phyloP scores from a whole-genome alignment of 192 early-diverging fungal genomes.

The Linderina pennispora region DNA sequence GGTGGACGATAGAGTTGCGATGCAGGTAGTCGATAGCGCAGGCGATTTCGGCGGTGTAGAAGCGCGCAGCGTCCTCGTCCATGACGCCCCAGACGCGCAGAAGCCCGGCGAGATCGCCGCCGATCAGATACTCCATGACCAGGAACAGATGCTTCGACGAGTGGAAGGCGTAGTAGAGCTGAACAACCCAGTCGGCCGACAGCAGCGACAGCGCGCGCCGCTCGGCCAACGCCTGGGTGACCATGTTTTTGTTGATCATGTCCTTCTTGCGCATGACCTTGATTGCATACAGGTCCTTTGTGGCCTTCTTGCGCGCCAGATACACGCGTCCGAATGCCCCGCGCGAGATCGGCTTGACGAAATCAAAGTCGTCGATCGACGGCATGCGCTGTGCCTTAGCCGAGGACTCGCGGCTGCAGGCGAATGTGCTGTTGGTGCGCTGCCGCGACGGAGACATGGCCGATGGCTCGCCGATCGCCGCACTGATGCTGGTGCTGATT shows the following conservation, averaged over 20 bases:
- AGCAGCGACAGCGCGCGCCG: constrained; percentile 75
- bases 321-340: constrained; percentile 93
- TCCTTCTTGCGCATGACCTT: constrained; percentile 90
- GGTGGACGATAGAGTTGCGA: constrained; percentile 81
- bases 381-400: constrained; percentile 59
- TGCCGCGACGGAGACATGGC: constrained; percentile 32
- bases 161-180: constrained; percentile 89
- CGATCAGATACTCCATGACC: constrained; percentile 89
- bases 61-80: constrained; percentile 71
- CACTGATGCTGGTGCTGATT: constrained; percentile 1
- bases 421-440: constrained; percentile 40
- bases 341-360: constrained; percentile 91
- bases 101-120: constrained; percentile 77
- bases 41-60: constrained; percentile 88
- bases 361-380: constrained; percentile 87
- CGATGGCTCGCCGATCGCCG: too few relatives aligned
- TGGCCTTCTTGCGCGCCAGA: constrained; percentile 77
- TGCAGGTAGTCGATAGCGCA: constrained; percentile 91
- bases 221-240: constrained; percentile 85
- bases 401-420: constrained; percentile 22
- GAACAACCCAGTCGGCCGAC: constrained; percentile 81
- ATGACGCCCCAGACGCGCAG: constrained; percentile 70
- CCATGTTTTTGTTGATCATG: constrained; percentile 95
- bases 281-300: constrained; percentile 85
- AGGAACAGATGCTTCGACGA: constrained; percentile 83